Evolutionary conservation across 179 eudicot species (phyloP).

Genomic region (Spinacia oleracea): DNA sequence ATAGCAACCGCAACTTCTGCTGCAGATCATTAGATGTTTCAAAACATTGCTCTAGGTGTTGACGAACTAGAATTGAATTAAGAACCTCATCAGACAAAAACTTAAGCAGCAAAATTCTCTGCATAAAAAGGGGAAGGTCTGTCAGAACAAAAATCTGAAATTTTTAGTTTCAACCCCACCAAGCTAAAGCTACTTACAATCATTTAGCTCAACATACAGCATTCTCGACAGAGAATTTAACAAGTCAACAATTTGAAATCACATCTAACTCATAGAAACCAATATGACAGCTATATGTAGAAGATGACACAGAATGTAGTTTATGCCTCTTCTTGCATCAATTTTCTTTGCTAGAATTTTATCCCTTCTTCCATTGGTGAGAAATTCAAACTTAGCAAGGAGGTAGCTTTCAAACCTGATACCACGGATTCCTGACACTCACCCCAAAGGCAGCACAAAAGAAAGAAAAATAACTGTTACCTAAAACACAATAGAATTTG

Average conservation of each 20-base stretch:
- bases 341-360: not conserved
- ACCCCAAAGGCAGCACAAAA: too few relatives aligned
- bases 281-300: not conserved
- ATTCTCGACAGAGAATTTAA: too few relatives aligned
- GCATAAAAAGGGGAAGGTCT: constrained; percentile 36
- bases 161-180: not conserved
- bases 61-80: constrained; percentile 59
- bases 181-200: not conserved
- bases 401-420: not conserved
- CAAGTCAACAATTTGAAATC: too few relatives aligned
- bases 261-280: not conserved
- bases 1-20: constrained; percentile 65
- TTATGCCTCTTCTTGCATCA: not conserved
- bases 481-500: not conserved
- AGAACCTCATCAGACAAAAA: constrained; percentile 79
- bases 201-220: not conserved
- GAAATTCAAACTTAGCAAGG: not conserved
- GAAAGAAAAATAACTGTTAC: too few relatives aligned
- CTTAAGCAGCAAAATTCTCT: constrained; percentile 72
- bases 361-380: not conserved
- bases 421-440: not conserved
- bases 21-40: constrained; percentile 61
- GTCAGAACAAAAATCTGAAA: not conserved
- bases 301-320: too few relatives aligned
- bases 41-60: constrained; percentile 73